Conservation (phyloP, 306 rosid species). For the Gastrolobium villosum region DNA sequence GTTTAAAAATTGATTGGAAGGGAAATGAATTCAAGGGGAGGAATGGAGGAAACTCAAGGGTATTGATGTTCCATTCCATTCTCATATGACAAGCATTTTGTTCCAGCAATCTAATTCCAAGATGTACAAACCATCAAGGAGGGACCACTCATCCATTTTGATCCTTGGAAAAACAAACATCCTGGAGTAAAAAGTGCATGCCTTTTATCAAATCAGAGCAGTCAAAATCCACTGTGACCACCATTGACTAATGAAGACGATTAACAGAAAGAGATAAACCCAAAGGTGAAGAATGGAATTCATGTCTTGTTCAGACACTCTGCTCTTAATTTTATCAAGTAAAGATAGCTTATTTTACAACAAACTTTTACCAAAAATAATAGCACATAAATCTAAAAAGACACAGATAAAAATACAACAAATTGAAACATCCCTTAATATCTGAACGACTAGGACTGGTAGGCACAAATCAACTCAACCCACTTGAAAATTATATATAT, state of each 20-base stretch:
- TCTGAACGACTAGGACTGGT: neutral
- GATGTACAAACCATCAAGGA: neutral
- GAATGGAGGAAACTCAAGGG: neutral
- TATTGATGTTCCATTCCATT: neutral
- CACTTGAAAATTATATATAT: neutral
- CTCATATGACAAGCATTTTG: slow-evolving; percentile 19
- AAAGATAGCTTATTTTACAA: neutral
- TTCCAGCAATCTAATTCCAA: slow-evolving; percentile 1
- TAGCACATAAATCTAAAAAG: neutral
- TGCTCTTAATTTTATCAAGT: neutral
- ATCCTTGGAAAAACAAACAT: neutral
- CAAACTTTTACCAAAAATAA: neutral
- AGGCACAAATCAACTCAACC: slow-evolving; percentile 8
- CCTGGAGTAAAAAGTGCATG: neutral
- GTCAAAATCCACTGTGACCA: slow-evolving; percentile 22
- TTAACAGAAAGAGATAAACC: neutral
- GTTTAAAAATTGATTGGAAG: slow-evolving; percentile 6
- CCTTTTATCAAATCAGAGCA: neutral
- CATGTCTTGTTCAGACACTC: neutral
- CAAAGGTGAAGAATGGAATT: slow-evolving; percentile 4
- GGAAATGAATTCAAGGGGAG: neutral
- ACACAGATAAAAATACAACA: too few relatives aligned
- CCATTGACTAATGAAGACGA: slow-evolving; percentile 7
- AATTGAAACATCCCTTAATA: too few relatives aligned
- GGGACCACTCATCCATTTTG: slow-evolving; percentile 19